Conservation (phyloP, 2,329 filamentous ascomycete genomes). For the Paecilomyces fulvus region DNA sequence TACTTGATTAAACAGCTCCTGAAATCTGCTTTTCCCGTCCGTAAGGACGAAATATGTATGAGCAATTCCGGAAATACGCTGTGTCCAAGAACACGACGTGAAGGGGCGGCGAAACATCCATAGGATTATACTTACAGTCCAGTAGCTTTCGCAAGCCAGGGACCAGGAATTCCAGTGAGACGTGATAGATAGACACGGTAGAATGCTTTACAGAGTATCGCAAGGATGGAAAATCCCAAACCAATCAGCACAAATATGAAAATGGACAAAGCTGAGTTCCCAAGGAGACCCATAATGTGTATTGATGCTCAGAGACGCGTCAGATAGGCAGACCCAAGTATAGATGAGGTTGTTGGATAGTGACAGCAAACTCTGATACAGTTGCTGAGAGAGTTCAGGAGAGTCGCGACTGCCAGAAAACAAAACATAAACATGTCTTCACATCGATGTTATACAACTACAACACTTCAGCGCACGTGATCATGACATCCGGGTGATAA, state of each 20-base stretch:
- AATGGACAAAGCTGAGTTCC: background rate
- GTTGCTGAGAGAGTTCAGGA: background rate
- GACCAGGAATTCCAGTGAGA: background rate
- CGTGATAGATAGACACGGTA: background rate
- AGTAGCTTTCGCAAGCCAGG: background rate
- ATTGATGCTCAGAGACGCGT: background rate
- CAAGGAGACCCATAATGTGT: background rate
- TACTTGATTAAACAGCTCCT: background rate
- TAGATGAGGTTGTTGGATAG: background rate
- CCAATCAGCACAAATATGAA: background rate
- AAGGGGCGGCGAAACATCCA: background rate
- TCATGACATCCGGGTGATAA: background rate
- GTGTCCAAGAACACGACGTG: background rate
- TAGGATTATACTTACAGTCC: background rate
- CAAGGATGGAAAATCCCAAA: background rate
- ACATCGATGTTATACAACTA: background rate
- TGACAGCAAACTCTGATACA: background rate
- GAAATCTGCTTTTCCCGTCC: background rate
- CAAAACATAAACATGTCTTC: background rate
- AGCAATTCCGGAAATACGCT: background rate
- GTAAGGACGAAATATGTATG: background rate
- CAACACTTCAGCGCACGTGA: background rate
- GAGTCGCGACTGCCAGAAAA: background rate
- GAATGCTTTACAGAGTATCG: background rate
- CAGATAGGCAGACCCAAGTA: background rate